Conservation (phyloP, 495 filamentous ascomycete species). For the Penicillium odoratum region DNA sequence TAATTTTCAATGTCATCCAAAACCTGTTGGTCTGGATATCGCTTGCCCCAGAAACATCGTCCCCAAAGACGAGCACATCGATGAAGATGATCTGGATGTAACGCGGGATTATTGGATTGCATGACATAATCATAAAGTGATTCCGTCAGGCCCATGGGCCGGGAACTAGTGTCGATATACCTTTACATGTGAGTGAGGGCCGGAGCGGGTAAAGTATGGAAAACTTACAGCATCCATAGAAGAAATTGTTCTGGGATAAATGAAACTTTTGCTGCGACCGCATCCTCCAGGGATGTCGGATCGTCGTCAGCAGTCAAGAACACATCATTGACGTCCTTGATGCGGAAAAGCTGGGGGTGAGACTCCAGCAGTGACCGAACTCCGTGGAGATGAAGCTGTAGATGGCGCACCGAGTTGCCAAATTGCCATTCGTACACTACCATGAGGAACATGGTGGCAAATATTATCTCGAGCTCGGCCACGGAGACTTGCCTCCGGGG, state of each 20-base stretch:
- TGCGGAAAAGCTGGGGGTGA: conserved; percentile 39
- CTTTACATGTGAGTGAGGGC: conserved; percentile 16
- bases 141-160: conserved; percentile 36
- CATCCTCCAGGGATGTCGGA: conserved; percentile 12
- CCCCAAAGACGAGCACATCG: conserved; percentile 44
- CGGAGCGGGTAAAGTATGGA: background rate
- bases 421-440: conserved; percentile 46
- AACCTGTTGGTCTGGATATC: conserved; percentile 48
- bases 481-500: conserved; percentile 30
- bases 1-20: conserved; percentile 53
- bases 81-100: conserved; percentile 42
- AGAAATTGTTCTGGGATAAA: conserved; percentile 44
- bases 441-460: conserved; percentile 47
- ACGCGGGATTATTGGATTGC: conserved; percentile 35
- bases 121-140: conserved; percentile 41
- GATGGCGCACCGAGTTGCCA: conserved; percentile 40
- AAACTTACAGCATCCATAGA: conserved; percentile 41
- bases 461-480: conserved; percentile 38
- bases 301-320: conserved; percentile 28
- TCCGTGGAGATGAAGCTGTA: conserved; percentile 43
- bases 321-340: conserved; percentile 37
- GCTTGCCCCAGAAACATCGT: conserved; percentile 44
- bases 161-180: conserved; percentile 41
- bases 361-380: conserved; percentile 42
- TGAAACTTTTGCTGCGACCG: conserved; percentile 25